Evolutionary conservation across 306 rosid species (phyloP).

Genomic region (Ormosia emarginata): DNA sequence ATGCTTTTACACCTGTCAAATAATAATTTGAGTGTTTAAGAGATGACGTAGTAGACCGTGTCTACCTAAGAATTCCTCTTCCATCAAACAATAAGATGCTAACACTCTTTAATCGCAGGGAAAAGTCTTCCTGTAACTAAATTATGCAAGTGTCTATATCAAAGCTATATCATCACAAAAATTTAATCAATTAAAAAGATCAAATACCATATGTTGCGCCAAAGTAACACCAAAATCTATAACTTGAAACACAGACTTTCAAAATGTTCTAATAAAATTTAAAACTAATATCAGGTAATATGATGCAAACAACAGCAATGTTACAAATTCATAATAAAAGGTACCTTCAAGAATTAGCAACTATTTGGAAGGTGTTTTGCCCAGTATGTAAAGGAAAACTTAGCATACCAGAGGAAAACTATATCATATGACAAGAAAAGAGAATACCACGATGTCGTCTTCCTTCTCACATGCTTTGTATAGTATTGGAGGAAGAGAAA

Average conservation of each 20-base stretch:
- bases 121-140: conserved; percentile 3
- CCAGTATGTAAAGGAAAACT: conserved; percentile 3
- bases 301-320: conserved; percentile 9
- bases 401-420: conserved; percentile 14
- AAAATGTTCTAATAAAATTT: conserved; percentile 11
- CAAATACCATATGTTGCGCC: not conserved
- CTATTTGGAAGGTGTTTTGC: not conserved
- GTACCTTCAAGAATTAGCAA: conserved; percentile 21
- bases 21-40: too few relatives aligned
- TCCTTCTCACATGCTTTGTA: conserved; percentile 72
- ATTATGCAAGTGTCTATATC: not conserved
- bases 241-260: not conserved
- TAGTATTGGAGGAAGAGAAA: conserved; percentile 62
- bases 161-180: conserved; percentile 7
- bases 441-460: conserved; percentile 58
- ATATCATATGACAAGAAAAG: conserved; percentile 15
- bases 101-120: conserved; percentile 2
- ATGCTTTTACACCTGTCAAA: too few relatives aligned
- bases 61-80: not conserved
- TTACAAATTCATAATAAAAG: conserved; percentile 12
- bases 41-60: too few relatives aligned
- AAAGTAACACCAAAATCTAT: conserved; percentile 5
- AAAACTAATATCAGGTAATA: not conserved
- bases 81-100: conserved; percentile 15
- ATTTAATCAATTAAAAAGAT: conserved; percentile 18